Evolutionary conservation across 768 basidiomycete genomes (phyloP), one percentile per base, ranked within the genome.

Genomic region (Tulasnella sp.): DNA sequence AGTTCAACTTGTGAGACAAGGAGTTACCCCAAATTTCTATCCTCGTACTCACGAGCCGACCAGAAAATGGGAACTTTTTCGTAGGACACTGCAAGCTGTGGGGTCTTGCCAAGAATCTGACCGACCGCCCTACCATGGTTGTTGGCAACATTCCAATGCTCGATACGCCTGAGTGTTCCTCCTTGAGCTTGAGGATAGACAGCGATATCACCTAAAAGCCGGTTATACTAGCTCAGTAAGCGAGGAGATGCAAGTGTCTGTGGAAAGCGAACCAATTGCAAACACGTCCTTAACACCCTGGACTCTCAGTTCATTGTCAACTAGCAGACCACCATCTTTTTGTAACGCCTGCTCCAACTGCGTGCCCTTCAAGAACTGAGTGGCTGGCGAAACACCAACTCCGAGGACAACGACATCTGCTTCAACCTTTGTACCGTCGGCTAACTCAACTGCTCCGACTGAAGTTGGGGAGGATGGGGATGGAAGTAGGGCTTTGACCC

Each of bases 111-210:
- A 57, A 93, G 87, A 7, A 74, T 80, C 62, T 77, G 76, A 0
- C 83, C 90, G n/a, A 83, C 81, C 13, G 81, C 77, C 44, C 88
- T 76, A 2, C 88, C 90, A 53, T 83, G 82, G 63, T 92, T 91
- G 41, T 79, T 78, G 13, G 89, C 88, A 52, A 90, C 87, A 66
- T 89, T 89, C 88, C 90, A 93, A 65, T 93, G 90, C 65, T 93
- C 89, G 52, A 92, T 79, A 43, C 88, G 67, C 24, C 68, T 68
- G 37, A 66, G 63, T 37, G 69, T 70, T 12, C 80, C 78, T 5
- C 67, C 69, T 25, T 66, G 63, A 3, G 66, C 63, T 52, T 83
- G 78, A 8, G 84, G 83, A 64, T 85, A 87, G 34, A 76, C 70
- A 0, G 87, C 87, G 59, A 92, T 84, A 64, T 90, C 88, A 50